Conservation (phyloP, 345 rosid genomes). For the Rhodamnia argentea region DNA sequence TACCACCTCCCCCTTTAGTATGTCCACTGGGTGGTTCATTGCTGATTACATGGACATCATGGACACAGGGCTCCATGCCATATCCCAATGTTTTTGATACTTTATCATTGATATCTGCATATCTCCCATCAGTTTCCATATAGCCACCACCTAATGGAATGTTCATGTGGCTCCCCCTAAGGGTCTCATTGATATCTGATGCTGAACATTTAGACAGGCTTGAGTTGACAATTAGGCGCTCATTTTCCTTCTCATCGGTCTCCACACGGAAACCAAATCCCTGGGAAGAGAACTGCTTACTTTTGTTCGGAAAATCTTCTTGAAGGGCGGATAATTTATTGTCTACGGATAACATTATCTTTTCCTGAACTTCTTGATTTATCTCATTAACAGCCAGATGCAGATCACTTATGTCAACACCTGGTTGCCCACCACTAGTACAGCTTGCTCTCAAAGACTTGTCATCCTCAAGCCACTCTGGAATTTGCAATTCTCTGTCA, state of each 20-base stretch:
- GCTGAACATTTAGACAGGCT: slow-evolving; percentile 1
- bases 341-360: slow-evolving; percentile 1
- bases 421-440: not conserved
- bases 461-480: not conserved
- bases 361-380: slow-evolving; percentile 7
- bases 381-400: not conserved
- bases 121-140: not conserved
- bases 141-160: not conserved
- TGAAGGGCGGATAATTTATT: slow-evolving; percentile 3
- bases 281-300: not conserved
- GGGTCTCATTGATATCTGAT: slow-evolving; percentile 4
- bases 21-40: slow-evolving; percentile 5
- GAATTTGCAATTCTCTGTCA: not conserved
- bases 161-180: not conserved
- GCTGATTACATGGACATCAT: slow-evolving; percentile 39
- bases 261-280: not conserved
- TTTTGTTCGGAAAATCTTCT: slow-evolving; percentile 5
- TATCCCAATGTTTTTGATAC: slow-evolving; percentile 3
- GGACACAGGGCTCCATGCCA: slow-evolving; percentile 11
- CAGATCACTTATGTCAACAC: not conserved
- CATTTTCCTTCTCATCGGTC: slow-evolving; percentile 16
- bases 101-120: not conserved
- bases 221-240: not conserved
- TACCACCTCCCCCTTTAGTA: slow-evolving; percentile 6
- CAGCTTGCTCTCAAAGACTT: not conserved